phyloP scores from a whole-genome alignment of 495 filamentous ascomycete species.

The Cercophora scortea region DNA sequence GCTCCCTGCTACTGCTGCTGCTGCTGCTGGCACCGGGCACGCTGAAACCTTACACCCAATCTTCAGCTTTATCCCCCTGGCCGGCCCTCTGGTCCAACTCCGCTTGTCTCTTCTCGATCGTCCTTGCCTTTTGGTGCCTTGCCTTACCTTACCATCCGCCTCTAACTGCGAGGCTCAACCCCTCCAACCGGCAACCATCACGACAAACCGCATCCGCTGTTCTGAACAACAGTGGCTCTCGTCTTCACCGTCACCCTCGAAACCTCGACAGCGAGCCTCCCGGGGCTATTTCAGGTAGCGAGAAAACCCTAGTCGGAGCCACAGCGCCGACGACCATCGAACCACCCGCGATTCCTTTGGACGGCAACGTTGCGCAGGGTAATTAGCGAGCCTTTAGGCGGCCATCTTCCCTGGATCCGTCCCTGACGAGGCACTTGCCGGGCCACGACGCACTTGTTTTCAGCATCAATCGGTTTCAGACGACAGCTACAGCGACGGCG shows the following conservation, averaged over 20 bases:
- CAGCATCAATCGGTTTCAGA: not conserved
- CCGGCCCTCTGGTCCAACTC: slow-evolving; percentile 7
- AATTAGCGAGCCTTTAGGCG: slow-evolving; percentile 16
- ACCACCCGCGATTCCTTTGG: not conserved
- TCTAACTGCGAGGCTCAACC: slow-evolving; percentile 5
- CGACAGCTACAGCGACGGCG: not conserved
- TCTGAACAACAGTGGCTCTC: slow-evolving; percentile 6
- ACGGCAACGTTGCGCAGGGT: slow-evolving; percentile 13
- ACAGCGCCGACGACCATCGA: not conserved
- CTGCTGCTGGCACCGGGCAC: too few relatives aligned
- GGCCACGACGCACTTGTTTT: too few relatives aligned
- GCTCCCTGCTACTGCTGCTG: slow-evolving; percentile 7
- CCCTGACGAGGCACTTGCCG: too few relatives aligned
- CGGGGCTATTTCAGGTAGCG: too few relatives aligned
- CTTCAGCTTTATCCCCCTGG: slow-evolving; percentile 24
- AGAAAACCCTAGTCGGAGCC: too few relatives aligned
- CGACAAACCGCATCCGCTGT: slow-evolving; percentile 7
- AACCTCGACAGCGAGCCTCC: not conserved
- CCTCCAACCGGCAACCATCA: slow-evolving; percentile 10
- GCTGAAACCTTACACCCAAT: slow-evolving; percentile 15
- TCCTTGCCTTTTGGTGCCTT: slow-evolving; percentile 5
- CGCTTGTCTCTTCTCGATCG: slow-evolving; percentile 8
- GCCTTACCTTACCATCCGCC: slow-evolving; percentile 1
- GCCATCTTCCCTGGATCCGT: not conserved
- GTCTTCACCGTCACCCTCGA: not conserved